Percentiles rank a stretch among this genome's conserved stretches.
Evolutionary conservation across 2,329 filamentous ascomycete genomes (phyloP).

Genomic region (Aspergillus brunneoviolaceus): DNA sequence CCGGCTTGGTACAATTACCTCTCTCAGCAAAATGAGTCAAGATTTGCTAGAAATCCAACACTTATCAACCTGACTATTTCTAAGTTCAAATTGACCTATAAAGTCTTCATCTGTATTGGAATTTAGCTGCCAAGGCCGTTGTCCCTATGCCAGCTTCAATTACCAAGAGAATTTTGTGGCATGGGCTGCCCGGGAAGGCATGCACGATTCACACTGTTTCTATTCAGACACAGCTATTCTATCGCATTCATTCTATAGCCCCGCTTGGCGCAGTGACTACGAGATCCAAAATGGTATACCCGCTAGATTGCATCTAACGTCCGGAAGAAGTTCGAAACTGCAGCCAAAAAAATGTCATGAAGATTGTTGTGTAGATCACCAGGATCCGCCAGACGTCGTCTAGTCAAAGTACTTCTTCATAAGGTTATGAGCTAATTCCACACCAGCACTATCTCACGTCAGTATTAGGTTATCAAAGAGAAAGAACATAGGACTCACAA

Average conservation of each 20-base stretch:
- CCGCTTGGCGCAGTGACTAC: not conserved
- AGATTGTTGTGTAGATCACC: not conserved
- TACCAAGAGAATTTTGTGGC: too few species aligned
- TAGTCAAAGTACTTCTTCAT: conserved; percentile 48
- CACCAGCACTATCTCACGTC: conserved; percentile 40
- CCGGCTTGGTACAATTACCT: too few species aligned
- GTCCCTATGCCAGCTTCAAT: too few species aligned
- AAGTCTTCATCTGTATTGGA: too few species aligned
- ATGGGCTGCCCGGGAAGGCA: too few species aligned
- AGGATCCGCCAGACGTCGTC: not conserved
- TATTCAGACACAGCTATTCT: not conserved
- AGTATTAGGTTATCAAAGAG: not conserved
- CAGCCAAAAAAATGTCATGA: not conserved
- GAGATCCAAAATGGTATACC: not conserved
- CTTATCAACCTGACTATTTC: too few species aligned
- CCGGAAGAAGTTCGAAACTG: not conserved
- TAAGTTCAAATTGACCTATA: too few species aligned
- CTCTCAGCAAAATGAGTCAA: too few species aligned
- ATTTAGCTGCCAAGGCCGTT: too few species aligned
- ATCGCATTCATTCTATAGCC: not conserved
- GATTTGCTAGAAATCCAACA: too few species aligned
- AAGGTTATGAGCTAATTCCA: conserved; percentile 52
- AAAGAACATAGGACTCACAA: conserved; percentile 54
- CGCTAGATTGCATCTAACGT: not conserved
- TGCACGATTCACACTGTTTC: too few species aligned